Evolutionary conservation across 805 yeast genomes (phyloP), one percentile per base, ranked within the genome.

Genomic region (Wickerhamomyces canadensis): DNA sequence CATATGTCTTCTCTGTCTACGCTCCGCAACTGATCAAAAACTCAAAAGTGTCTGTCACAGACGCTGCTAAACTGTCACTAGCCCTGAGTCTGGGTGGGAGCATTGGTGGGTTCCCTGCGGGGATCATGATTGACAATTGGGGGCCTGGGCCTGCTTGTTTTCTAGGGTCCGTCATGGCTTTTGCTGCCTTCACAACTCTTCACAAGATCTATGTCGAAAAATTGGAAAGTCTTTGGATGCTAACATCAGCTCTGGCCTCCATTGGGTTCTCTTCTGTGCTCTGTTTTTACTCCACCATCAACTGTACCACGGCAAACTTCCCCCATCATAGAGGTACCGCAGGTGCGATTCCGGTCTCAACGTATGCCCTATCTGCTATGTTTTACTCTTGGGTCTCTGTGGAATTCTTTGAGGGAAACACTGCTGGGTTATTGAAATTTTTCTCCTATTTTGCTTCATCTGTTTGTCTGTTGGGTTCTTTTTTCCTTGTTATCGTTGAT

Each of bases 1-100:
- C 86, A 0, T 84, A 84, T 49, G 61, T 81, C 12, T 84, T 77
- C 54, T 84, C 89, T 1, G 74, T 77, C n/a, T 84, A 76, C 52
- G 78, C 87, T 1, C 89, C 91, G 2, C 88, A 83, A 52, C 61
- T 84, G 44, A 69, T 80, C 19, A 61, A 65, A 19, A 61, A 68
- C 46, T 74, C 82, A 18, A 70, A 76, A 1, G 64, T 83, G 19
- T 70, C 80, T 0, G 71, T 82, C 0, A 63, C 76, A 0, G 76
- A 75, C 43, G 74, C 87, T 7, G 84, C 88, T 3, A 68, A 74
- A 12, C 64, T 84, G 5, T 76, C 91, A 0, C 60, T 83, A 26
- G 72, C 81, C 0, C 62, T 80, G 18, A 76, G 72, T 29, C 53
- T 80, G 7, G 94, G 94, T 4, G 65, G 80, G 2, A 76, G 85